phyloP scores from a whole-genome alignment of 805 yeast genomes.

The Vanderwaltozyma polyspora region DNA sequence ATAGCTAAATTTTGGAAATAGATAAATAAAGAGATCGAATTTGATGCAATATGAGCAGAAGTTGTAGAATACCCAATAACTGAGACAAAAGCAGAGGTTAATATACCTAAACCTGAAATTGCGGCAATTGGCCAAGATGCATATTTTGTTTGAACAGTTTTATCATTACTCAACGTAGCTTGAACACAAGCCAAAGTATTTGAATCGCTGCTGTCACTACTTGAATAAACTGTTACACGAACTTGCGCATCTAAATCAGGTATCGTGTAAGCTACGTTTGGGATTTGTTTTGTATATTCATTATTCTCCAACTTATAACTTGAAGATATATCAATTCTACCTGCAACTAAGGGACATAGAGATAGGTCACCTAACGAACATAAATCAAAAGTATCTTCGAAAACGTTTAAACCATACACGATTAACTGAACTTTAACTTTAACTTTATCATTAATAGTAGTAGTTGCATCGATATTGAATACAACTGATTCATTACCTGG shows the following conservation, averaged over 20 bases:
- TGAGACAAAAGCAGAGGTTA: conserved; percentile 79
- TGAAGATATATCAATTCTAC: conserved; percentile 66
- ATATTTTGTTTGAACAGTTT: conserved; percentile 84
- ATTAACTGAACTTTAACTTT: conserved; percentile 54
- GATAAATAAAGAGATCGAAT: conserved; percentile 81
- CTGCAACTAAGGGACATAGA: conserved; percentile 78
- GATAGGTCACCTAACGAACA: conserved; percentile 49
- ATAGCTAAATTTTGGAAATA: conserved; percentile 91
- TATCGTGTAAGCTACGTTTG: conserved; percentile 74
- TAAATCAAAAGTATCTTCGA: conserved; percentile 44
- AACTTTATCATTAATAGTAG: conserved; percentile 65
- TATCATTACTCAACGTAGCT: conserved; percentile 76
- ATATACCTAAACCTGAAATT: conserved; percentile 74
- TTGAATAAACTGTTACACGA: conserved; percentile 51
- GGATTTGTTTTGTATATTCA: conserved; percentile 43
- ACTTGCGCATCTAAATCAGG: conserved; percentile 95
- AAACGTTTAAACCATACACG: conserved; percentile 68
- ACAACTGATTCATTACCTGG: conserved; percentile 54
- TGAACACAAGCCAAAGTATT: conserved; percentile 80
- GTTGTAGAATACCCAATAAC: conserved; percentile 83
- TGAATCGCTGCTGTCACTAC: conserved; percentile 31
- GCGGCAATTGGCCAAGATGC: conserved; percentile 97
- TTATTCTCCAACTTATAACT: conserved; percentile 31
- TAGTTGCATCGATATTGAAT: conserved; percentile 64
- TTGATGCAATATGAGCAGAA: conserved; percentile 95